Evolutionary conservation across 225 moss, liverwort and hornwort genomes (phyloP), one percentile per base, ranked within the genome.

Genomic region (Marchantia paleacea): DNA sequence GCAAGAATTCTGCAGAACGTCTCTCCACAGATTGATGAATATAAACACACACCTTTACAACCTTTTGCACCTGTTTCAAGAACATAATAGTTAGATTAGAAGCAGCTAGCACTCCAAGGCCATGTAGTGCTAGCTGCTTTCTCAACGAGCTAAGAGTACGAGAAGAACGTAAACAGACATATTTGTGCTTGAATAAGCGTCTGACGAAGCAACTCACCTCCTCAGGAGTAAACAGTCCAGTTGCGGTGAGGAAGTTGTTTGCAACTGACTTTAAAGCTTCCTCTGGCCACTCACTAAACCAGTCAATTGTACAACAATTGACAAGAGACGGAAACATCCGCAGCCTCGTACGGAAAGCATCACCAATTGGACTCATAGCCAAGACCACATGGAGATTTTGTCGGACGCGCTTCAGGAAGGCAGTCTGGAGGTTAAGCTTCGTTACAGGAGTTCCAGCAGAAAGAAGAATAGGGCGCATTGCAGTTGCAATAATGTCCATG

Each of bases 251-350:
- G 12, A 91, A 96, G 75, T 94, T 96, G 53, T 48, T 76, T 1
- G 96, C 96, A 55, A 94, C 94, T 0, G 92, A 96, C 31, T 77
- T 86, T 68, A 96, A 79, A 75, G 96, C 96, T 86, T 96, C 94
- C 84, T 94, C 86, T 80, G 94, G 96, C 94, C 96, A 96, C 81
- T 96, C 96, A 83, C 92, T 94, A 48, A 96, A 96, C 96, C 96
- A 96, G 80, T 96, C 92, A 76, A 96, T 96, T 0, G 94, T 96
- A 72, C 96, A 96, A 79, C 94, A 96, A 69, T 96, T 96, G 26
- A 96, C 94, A 67, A 96, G 90, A 22, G 96, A 96, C 80, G 96
- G 94, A 83, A 96, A 96, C 96, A 96, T 96, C 0, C 94, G 87
- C 69, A 96, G 79, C 75, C 96, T 83, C 48, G 89, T 92, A 0